phyloP scores from a whole-genome alignment of 2,329 filamentous ascomycete species.

The Alternaria sp. region DNA sequence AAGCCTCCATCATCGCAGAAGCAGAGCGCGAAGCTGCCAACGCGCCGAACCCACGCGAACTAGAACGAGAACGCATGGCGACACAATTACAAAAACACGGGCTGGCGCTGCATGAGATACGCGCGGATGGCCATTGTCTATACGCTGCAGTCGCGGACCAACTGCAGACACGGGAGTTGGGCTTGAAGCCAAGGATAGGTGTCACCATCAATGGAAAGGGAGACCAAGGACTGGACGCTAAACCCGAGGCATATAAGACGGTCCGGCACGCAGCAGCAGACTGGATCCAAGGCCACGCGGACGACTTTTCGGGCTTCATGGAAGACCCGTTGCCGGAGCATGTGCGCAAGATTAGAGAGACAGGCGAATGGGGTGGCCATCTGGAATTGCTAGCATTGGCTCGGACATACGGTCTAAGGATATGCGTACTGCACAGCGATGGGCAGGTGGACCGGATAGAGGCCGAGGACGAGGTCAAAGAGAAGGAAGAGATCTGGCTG shows the following conservation, averaged over 20 bases:
- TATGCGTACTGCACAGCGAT: slow-evolving; percentile 83
- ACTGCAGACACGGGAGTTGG: slow-evolving; percentile 58
- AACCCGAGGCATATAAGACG: slow-evolving; percentile 61
- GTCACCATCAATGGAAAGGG: slow-evolving; percentile 27
- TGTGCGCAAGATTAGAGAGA: slow-evolving; percentile 77
- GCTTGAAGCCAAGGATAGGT: slow-evolving; percentile 43
- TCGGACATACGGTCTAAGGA: slow-evolving; percentile 77
- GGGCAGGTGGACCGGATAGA: slow-evolving; percentile 79
- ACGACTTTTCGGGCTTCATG: slow-evolving; percentile 86
- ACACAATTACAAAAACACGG: slow-evolving; percentile 67
- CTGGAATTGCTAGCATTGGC: slow-evolving; percentile 87
- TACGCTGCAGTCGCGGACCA: slow-evolving; percentile 93
- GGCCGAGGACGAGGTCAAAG: slow-evolving; percentile 52
- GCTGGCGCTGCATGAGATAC: slow-evolving; percentile 78
- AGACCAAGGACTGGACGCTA: neutral
- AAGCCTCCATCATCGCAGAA: slow-evolving; percentile 69
- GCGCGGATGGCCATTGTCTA: slow-evolving; percentile 91
- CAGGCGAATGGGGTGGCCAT: slow-evolving; percentile 95
- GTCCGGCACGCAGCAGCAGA: slow-evolving; percentile 75
- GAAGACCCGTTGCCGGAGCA: slow-evolving; percentile 80
- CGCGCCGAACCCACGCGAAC: slow-evolving; percentile 47
- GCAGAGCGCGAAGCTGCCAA: slow-evolving; percentile 75
- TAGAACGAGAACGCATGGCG: slow-evolving; percentile 65
- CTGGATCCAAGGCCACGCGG: slow-evolving; percentile 75
- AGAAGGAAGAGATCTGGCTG: slow-evolving; percentile 75